A percentile compares a stretch with the other conserved stretches of the same genome.
Evolutionary conservation across 768 basidiomycete genomes (phyloP).

Genomic region (Sporobolomyces roseus): DNA sequence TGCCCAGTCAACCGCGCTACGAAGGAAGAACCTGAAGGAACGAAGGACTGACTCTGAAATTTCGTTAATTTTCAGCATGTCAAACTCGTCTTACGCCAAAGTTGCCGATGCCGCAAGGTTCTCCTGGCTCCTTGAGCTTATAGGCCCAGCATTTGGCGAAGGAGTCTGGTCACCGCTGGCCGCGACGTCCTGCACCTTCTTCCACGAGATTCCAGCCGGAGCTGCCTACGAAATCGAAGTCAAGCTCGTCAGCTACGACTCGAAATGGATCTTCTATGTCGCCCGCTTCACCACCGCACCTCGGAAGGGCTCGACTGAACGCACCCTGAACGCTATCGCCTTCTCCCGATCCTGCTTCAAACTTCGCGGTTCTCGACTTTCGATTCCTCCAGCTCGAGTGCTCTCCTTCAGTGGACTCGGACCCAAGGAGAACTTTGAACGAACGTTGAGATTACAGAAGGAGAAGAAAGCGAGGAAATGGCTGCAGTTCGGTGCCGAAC

Average conservation of each 20-base stretch:
- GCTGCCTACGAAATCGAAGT: conserved; percentile 34
- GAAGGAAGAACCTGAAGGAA: no score
- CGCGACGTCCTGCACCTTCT: conserved; percentile 24
- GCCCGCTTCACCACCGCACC: conserved; percentile 36
- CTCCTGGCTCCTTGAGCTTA: conserved; percentile 29
- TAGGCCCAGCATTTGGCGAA: conserved; percentile 21
- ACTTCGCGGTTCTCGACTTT: conserved; percentile 59
- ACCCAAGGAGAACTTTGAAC: conserved; percentile 43
- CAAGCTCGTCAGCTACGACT: conserved; percentile 24
- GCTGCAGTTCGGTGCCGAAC: conserved; percentile 35
- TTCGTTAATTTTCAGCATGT: conserved; percentile 26
- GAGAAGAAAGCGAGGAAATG: conserved; percentile 18
- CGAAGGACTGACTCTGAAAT: not conserved
- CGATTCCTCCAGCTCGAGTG: conserved; percentile 40
- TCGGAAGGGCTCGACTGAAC: conserved; percentile 9
- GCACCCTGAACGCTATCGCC: conserved; percentile 34
- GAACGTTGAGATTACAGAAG: conserved; percentile 49
- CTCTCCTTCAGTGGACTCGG: conserved; percentile 36
- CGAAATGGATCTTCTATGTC: conserved; percentile 39
- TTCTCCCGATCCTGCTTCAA: conserved; percentile 38
- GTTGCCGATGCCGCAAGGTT: conserved; percentile 30
- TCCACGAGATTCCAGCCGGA: conserved; percentile 32
- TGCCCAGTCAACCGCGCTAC: no score
- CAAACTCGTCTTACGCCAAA: conserved; percentile 32
- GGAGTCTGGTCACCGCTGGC: conserved; percentile 22